These are phyloP conservation scores for Hirsutella rhossiliensis DNA, from an alignment of 2,329 filamentous ascomycete species.

Conservation along the genomic window DNA sequence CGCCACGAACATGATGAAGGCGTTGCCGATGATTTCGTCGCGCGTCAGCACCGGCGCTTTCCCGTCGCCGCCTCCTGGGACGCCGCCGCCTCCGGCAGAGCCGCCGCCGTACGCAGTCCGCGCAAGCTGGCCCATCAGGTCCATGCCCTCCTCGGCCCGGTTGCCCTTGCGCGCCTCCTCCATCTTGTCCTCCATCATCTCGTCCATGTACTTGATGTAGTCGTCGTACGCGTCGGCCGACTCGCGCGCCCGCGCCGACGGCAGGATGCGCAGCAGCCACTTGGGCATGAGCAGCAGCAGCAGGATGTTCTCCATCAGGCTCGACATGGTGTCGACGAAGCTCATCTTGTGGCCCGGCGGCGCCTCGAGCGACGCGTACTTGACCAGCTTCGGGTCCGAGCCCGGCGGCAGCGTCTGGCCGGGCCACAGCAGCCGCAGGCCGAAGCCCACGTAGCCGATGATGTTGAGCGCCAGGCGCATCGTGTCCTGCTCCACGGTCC, in stretches of 20 bases:
- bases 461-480: slow-evolving; percentile 49
- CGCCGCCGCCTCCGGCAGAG: slow-evolving; percentile 11
- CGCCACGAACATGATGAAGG: slow-evolving; percentile 56
- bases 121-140: slow-evolving; percentile 36
- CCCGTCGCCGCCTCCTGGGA: slow-evolving; percentile 9
- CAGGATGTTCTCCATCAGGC: slow-evolving; percentile 51
- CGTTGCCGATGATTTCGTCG: slow-evolving; percentile 60
- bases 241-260: slow-evolving; percentile 36
- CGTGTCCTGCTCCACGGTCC: slow-evolving; percentile 48
- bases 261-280: slow-evolving; percentile 41
- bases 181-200: slow-evolving; percentile 52
- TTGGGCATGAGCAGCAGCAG: slow-evolving; percentile 46
- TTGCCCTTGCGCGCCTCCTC: slow-evolving; percentile 24
- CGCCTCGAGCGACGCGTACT: slow-evolving; percentile 34
- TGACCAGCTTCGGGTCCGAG: slow-evolving; percentile 30
- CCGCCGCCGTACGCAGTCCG: slow-evolving; percentile 15
- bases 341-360: slow-evolving; percentile 47
- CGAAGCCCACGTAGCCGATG: slow-evolving; percentile 60
- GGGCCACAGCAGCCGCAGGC: slow-evolving; percentile 47
- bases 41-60: slow-evolving; percentile 31
- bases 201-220: slow-evolving; percentile 57
- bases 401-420: slow-evolving; percentile 39
- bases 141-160: slow-evolving; percentile 33
- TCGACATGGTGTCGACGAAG: slow-evolving; percentile 51
- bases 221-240: slow-evolving; percentile 46